Base-by-base conservation (phyloP, 1,284 basidiomycete genomes). In the Cystobasidium pallidum region DNA sequence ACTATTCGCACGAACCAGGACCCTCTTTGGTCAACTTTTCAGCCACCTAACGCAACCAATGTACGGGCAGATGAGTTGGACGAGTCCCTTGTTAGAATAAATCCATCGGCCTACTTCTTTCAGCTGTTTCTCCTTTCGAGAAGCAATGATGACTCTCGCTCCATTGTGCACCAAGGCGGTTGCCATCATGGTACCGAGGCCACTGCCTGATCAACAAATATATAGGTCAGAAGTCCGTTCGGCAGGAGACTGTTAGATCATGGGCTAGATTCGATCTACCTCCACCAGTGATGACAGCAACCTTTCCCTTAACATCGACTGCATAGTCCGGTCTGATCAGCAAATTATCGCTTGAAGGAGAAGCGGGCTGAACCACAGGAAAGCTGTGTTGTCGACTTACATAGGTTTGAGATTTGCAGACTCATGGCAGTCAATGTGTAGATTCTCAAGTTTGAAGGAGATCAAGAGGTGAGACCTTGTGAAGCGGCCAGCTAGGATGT, bases 81-180 rank as follows among this genome's bases (percentile, higher is more conserved):
- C 65, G 24, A 47, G 2, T 41, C 10, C 7, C 24, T 2, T 63
- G 15, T 70, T 11, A n/a, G 21, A 70, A 41, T 41, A 7, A 36
- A n/a, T n/a, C 3, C 26, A 57, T 15, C 30, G 11, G 39, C 58
- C 77, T 6, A 79, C 80, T 83, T 89, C 86, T 81, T 90, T 86
- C 70, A 94, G 84, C 75, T 90, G 88, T 30, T 83, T 81, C 81
- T 90, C 89, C 78, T 92, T 92, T 61, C 91, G 84, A 2, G 89
- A 89, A 10, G 92, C 92, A 77, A 94, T 92, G 82, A 93, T 91
- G 75, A 87, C 89, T 51, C 79, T 78, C 43, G 88, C 89, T 8
- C 91, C 91, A 77, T 92, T 93, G 81, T 88, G 87, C 1, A 90
- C 89, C 76, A 91, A 87, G 0, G 88, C 88, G 0, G 87, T 83